A percentile compares a stretch with the other conserved stretches of the same genome.
phyloP scores from a whole-genome alignment of 2,329 filamentous ascomycete genomes.

The Xylariaceae sp. region DNA sequence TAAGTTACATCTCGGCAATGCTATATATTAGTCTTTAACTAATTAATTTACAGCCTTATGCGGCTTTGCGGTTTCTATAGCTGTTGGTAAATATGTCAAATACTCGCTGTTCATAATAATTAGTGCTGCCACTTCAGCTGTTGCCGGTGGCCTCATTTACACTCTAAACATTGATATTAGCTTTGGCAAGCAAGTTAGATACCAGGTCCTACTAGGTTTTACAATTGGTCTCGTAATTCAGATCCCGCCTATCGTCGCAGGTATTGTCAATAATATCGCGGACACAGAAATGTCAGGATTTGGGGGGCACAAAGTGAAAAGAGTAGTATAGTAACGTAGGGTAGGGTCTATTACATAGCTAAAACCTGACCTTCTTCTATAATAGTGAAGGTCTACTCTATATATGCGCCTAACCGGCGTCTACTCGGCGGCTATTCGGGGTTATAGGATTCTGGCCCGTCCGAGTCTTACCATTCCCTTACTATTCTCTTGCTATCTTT shows the following conservation, averaged over 20 bases:
- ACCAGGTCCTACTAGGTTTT: constrained; percentile 50
- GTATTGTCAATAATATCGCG: constrained; percentile 12
- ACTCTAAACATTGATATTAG: constrained; percentile 45
- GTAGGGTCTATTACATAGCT: too few species aligned
- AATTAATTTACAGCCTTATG: constrained; percentile 36
- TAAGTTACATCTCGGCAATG: constrained; percentile 2
- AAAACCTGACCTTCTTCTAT: too few species aligned
- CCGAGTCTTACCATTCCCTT: too few species aligned
- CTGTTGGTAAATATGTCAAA: constrained; percentile 41
- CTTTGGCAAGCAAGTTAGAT: constrained; percentile 43
- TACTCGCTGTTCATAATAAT: constrained; percentile 50
- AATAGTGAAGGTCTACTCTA: too few species aligned
- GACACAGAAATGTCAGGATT: too few species aligned
- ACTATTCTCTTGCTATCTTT: too few species aligned
- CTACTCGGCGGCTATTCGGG: too few species aligned
- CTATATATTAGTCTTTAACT: constrained; percentile 4
- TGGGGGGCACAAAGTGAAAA: too few species aligned
- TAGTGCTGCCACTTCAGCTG: constrained; percentile 41
- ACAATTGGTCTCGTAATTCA: constrained; percentile 48
- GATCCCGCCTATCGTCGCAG: constrained; percentile 36
- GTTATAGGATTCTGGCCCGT: too few species aligned
- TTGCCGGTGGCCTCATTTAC: constrained; percentile 50
- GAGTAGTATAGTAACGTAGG: too few species aligned
- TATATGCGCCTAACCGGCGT: too few species aligned
- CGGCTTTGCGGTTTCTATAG: constrained; percentile 9